phyloP scores from a whole-genome alignment of 768 basidiomycete species.

The Thelephora ganbajun region DNA sequence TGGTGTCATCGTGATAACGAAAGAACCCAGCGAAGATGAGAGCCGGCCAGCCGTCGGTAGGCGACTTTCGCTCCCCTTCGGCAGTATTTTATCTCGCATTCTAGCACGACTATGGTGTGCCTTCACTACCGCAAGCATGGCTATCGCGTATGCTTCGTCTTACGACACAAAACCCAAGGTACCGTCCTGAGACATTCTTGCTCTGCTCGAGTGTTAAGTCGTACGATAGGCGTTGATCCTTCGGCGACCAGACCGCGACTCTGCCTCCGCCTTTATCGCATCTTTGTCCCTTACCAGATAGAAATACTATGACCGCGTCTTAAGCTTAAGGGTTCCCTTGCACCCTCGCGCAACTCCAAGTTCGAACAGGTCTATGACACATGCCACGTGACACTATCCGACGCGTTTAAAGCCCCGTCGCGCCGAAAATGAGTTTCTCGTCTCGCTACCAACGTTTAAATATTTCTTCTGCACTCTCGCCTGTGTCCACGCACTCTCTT shows the following conservation, averaged over 20 bases:
- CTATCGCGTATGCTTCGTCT: constrained; percentile 55
- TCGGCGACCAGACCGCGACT: not conserved
- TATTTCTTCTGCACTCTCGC: too few relatives aligned
- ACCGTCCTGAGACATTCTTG: constrained; percentile 3
- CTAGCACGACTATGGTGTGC: constrained; percentile 69
- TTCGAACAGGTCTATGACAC: too few relatives aligned
- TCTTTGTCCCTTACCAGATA: not conserved
- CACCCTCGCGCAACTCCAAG: too few relatives aligned
- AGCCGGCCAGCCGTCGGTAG: too few relatives aligned
- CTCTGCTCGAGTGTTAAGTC: not conserved
- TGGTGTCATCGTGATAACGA: constrained; percentile 51
- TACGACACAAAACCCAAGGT: constrained; percentile 45
- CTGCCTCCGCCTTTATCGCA: not conserved
- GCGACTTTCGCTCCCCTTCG: not conserved
- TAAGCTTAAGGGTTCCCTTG: too few relatives aligned
- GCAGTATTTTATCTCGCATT: not conserved
- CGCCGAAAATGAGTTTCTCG: too few relatives aligned
- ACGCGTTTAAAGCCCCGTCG: too few relatives aligned
- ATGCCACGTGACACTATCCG: too few relatives aligned
- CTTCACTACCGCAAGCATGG: constrained; percentile 77
- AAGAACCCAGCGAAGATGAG: constrained; percentile 20
- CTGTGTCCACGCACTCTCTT: too few relatives aligned
- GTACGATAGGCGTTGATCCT: not conserved
- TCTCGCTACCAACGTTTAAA: too few relatives aligned
- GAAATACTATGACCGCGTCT: not conserved